phyloP scores from a whole-genome alignment of 768 basidiomycete species.

The Termitomyces sp. region DNA sequence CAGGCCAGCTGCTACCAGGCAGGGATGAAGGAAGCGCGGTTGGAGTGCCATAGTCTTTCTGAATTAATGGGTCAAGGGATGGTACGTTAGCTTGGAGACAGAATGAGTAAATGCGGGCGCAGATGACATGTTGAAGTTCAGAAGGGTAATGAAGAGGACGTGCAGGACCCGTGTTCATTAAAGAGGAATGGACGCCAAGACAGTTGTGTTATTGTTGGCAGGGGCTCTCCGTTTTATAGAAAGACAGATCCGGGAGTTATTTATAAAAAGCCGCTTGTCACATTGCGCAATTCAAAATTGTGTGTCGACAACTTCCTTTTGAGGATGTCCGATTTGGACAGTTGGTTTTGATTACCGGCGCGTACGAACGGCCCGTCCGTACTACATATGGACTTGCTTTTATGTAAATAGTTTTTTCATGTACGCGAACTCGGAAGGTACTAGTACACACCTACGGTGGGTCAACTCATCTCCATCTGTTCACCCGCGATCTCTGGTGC shows the following conservation, averaged over 20 bases:
- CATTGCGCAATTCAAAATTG: conserved; percentile 6
- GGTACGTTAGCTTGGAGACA: conserved; percentile 48
- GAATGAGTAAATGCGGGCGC: conserved; percentile 62
- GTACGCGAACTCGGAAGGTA: too few species aligned
- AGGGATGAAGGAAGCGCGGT: conserved; percentile 67
- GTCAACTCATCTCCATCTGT: too few species aligned
- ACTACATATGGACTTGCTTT: too few species aligned
- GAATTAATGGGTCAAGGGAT: conserved; percentile 68
- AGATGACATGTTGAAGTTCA: conserved; percentile 69
- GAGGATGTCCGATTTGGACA: conserved; percentile 2
- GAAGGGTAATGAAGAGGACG: conserved; percentile 48
- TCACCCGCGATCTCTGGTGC: too few species aligned
- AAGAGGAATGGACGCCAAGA: neutral
- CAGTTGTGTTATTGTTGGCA: neutral
- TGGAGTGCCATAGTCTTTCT: conserved; percentile 42
- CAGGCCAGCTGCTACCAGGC: conserved; percentile 66
- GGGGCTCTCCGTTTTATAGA: conserved; percentile 4
- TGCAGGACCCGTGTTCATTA: conserved; percentile 24
- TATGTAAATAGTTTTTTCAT: too few species aligned
- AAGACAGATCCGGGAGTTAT: neutral
- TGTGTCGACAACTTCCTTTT: conserved; percentile 6
- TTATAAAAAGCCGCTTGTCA: conserved; percentile 3
- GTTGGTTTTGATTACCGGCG: too few species aligned
- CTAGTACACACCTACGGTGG: too few species aligned
- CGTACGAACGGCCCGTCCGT: too few species aligned